phyloP scores from a whole-genome alignment of 495 filamentous ascomycete genomes.

The Extremus antarcticus region DNA sequence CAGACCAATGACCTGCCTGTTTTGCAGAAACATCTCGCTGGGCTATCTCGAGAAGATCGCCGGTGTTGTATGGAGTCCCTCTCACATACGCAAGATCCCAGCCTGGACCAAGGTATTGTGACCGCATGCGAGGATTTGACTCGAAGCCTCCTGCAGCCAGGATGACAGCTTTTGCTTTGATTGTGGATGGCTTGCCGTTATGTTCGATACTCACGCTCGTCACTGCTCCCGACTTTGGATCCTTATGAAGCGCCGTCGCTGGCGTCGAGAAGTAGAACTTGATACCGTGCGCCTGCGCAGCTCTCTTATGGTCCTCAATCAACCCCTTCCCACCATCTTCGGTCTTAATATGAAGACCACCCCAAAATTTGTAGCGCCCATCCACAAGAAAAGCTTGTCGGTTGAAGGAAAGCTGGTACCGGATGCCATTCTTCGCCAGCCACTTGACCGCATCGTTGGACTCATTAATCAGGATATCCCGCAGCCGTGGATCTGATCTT shows the following conservation, averaged over 20 bases:
- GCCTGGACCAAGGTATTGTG: conserved; percentile 47
- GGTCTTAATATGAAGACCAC: conserved; percentile 45
- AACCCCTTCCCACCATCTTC: conserved; percentile 49
- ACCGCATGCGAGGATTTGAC: conserved; percentile 41
- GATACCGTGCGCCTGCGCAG: conserved; percentile 35
- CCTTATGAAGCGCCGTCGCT: conserved; percentile 32
- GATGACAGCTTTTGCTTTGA: conserved; percentile 37
- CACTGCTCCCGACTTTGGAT: conserved; percentile 31
- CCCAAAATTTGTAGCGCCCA: conserved; percentile 50
- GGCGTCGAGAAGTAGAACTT: conserved; percentile 35
- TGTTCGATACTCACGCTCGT: conserved; percentile 29
- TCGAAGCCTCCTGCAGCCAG: conserved; percentile 54
- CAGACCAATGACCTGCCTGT: conserved; percentile 46
- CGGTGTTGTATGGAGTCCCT: conserved; percentile 51
- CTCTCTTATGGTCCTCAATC: conserved; percentile 35
- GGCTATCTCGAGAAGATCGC: conserved; percentile 42
- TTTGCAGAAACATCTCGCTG: conserved; percentile 39
- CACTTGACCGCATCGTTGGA: conserved; percentile 41
- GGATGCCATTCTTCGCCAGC: conserved; percentile 41
- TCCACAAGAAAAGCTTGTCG: conserved; percentile 49
- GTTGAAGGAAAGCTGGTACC: conserved; percentile 49
- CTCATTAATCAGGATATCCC: conserved; percentile 36
- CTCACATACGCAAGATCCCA: conserved; percentile 52
- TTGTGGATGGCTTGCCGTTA: conserved; percentile 19
- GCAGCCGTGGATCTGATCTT: conserved; percentile 36